phyloP scores from a whole-genome alignment of 2,329 filamentous ascomycete genomes.

The Epichloe sibirici region DNA sequence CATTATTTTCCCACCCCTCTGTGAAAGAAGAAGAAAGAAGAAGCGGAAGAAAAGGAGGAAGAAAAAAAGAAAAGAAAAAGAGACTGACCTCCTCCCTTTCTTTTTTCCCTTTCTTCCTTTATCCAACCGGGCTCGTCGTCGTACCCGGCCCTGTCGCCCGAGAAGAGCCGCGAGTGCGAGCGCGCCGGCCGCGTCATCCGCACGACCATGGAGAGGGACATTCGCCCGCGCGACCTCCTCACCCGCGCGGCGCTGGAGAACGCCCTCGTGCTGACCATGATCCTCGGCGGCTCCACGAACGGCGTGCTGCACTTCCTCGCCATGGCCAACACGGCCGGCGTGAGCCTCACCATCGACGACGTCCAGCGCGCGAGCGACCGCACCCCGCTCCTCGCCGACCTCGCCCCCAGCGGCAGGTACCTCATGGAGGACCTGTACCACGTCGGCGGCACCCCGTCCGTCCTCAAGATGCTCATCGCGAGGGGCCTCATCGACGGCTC shows the following conservation, averaged over 20 bases:
- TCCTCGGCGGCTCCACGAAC: slow-evolving; percentile 82
- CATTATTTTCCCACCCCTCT: too few species aligned
- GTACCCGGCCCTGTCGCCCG: slow-evolving; percentile 66
- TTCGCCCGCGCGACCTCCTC: slow-evolving; percentile 67
- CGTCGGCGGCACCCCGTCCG: slow-evolving; percentile 72
- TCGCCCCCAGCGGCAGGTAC: slow-evolving; percentile 73
- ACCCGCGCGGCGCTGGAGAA: slow-evolving; percentile 78
- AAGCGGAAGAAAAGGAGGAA: too few species aligned
- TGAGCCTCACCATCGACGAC: slow-evolving; percentile 68
- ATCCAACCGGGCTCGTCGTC: slow-evolving; percentile 57
- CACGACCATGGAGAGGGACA: slow-evolving; percentile 69
- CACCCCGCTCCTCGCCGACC: slow-evolving; percentile 75
- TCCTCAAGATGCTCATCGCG: slow-evolving; percentile 75
- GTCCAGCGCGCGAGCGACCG: slow-evolving; percentile 70
- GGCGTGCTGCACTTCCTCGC: slow-evolving; percentile 80
- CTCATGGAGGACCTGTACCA: slow-evolving; percentile 82
- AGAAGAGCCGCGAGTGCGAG: slow-evolving; percentile 78
- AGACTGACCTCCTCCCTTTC: background rate
- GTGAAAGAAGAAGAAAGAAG: too few species aligned
- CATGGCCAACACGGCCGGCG: slow-evolving; percentile 76
- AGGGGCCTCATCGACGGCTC: slow-evolving; percentile 62
- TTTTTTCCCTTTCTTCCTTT: too few species aligned
- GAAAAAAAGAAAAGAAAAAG: too few species aligned
- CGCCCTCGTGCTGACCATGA: slow-evolving; percentile 81
- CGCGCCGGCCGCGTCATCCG: slow-evolving; percentile 69